A percentile compares a stretch with the other conserved stretches of the same genome.
Conservation (phyloP, 2,329 filamentous ascomycete genomes). For the Penicillium sumatraense region DNA sequence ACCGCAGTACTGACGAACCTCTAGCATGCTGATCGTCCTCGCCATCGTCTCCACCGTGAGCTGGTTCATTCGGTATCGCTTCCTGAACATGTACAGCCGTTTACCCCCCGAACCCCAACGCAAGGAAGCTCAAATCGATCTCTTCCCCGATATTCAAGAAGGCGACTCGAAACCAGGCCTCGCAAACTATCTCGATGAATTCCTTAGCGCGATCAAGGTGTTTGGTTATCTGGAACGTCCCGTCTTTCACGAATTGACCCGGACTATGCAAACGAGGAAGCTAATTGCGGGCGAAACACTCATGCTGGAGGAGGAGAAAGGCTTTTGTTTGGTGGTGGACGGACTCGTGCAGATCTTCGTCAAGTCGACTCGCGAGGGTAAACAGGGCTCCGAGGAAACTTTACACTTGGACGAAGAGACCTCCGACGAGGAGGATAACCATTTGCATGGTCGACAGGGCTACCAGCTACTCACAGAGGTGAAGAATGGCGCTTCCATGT, state of each 20-base stretch:
- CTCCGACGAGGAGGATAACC: constrained; percentile 70
- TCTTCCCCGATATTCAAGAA: constrained; percentile 92
- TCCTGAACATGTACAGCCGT: constrained; percentile 95
- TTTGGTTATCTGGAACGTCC: constrained; percentile 96
- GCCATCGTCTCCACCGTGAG: constrained; percentile 81
- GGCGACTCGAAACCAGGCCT: constrained; percentile 87
- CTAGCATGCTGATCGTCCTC: constrained; percentile 74
- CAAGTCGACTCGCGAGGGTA: constrained; percentile 70
- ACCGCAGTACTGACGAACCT: not conserved
- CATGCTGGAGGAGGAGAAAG: constrained; percentile 94
- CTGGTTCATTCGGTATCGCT: constrained; percentile 94
- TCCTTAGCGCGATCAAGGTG: constrained; percentile 97
- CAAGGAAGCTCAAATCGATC: constrained; percentile 92
- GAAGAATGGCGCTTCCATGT: constrained; percentile 97
- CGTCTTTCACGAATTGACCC: constrained; percentile 95
- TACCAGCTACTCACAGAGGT: constrained; percentile 97
- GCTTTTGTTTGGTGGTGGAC: constrained; percentile 96
- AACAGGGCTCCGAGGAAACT: constrained; percentile 45
- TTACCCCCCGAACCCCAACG: constrained; percentile 92
- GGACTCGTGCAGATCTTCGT: constrained; percentile 97
- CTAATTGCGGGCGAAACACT: constrained; percentile 95
- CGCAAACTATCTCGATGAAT: constrained; percentile 97
- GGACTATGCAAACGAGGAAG: constrained; percentile 97
- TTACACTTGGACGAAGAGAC: constrained; percentile 52
- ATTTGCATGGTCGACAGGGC: constrained; percentile 70